These are phyloP conservation scores for Calonectria fujianensis DNA, from an alignment of 2,329 filamentous ascomycete genomes.

Conservation along the genomic window DNA sequence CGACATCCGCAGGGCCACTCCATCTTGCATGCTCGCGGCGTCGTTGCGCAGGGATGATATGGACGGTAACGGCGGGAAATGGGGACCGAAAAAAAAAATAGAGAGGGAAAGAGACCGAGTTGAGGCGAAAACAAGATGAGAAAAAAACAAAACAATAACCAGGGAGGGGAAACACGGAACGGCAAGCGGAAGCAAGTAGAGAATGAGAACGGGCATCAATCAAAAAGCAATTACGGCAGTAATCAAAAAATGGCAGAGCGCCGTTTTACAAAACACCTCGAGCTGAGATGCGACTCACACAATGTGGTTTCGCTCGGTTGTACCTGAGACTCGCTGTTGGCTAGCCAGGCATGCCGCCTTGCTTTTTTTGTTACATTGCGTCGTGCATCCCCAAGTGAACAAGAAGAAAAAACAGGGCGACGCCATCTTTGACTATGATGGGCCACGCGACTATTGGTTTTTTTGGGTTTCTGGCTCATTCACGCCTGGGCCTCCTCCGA, in stretches of 20 bases:
- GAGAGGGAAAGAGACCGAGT: background rate
- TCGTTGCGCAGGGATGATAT: slow-evolving; percentile 36
- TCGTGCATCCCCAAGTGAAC: slow-evolving; percentile 43
- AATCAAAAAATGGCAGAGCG: background rate
- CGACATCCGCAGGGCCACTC: slow-evolving; percentile 37
- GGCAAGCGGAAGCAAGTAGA: slow-evolving; percentile 3
- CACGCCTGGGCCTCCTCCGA: background rate
- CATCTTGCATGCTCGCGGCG: slow-evolving; percentile 37
- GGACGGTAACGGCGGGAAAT: slow-evolving; percentile 26
- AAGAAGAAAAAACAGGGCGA: slow-evolving; percentile 38
- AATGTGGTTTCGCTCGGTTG: slow-evolving; percentile 16
- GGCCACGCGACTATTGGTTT: slow-evolving; percentile 17
- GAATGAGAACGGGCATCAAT: background rate
- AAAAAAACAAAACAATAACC: slow-evolving; percentile 5
- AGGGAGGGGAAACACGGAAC: slow-evolving; percentile 17
- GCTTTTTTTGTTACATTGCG: slow-evolving; percentile 43
- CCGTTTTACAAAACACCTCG: slow-evolving; percentile 17
- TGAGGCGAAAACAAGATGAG: slow-evolving; percentile 14
- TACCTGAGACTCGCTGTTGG: slow-evolving; percentile 30
- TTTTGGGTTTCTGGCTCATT: background rate
- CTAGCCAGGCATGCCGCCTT: slow-evolving; percentile 13
- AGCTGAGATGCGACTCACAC: slow-evolving; percentile 28
- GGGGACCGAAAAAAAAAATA: background rate
- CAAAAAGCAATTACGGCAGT: slow-evolving; percentile 3
- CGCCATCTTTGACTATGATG: slow-evolving; percentile 21